Percentiles rank a stretch among this genome's conserved stretches.
These are phyloP conservation scores for Rosa persica DNA, from an alignment of 306 rosid species.

Conservation along the genomic window DNA sequence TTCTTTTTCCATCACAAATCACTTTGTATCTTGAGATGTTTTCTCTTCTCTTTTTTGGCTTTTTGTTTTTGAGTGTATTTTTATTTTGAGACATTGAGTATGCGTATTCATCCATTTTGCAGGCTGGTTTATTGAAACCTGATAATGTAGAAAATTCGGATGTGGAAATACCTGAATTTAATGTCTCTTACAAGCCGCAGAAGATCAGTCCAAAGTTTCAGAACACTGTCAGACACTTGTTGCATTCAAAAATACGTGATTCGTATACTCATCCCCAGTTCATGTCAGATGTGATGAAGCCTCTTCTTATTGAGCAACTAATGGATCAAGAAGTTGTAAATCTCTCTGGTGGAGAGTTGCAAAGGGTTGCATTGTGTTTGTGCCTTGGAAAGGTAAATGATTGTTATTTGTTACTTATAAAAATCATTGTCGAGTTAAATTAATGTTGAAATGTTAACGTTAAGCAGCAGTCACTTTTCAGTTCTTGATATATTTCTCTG, in stretches of 20 bases:
- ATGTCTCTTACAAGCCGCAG: conserved; percentile 98
- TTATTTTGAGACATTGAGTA: background rate
- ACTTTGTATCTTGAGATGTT: background rate
- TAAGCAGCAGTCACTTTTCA: background rate
- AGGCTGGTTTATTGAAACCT: conserved; percentile 99
- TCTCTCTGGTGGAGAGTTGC: conserved; percentile 99
- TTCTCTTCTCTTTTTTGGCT: background rate
- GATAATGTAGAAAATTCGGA: conserved; percentile 68
- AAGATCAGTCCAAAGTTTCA: conserved; percentile 90
- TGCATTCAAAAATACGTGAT: conserved; percentile 81
- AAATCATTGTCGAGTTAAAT: background rate
- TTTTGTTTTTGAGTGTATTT: background rate
- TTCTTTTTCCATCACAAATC: conserved; percentile 12
- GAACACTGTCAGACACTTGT: conserved; percentile 73
- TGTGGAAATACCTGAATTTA: conserved; percentile 88
- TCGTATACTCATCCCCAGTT: conserved; percentile 92
- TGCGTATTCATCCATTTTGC: conserved; percentile 26
- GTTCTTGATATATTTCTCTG: conserved; percentile 12
- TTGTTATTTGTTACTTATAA: background rate
- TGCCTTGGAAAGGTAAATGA: conserved; percentile 93
- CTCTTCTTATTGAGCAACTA: conserved; percentile 92
- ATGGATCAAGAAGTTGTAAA: conserved; percentile 97
- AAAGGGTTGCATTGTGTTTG: conserved; percentile 90
- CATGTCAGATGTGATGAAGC: conserved; percentile 95
- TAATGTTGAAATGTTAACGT: background rate